phyloP scores from a whole-genome alignment of 2,329 filamentous ascomycete genomes.

The Colletotrichum filicis region DNA sequence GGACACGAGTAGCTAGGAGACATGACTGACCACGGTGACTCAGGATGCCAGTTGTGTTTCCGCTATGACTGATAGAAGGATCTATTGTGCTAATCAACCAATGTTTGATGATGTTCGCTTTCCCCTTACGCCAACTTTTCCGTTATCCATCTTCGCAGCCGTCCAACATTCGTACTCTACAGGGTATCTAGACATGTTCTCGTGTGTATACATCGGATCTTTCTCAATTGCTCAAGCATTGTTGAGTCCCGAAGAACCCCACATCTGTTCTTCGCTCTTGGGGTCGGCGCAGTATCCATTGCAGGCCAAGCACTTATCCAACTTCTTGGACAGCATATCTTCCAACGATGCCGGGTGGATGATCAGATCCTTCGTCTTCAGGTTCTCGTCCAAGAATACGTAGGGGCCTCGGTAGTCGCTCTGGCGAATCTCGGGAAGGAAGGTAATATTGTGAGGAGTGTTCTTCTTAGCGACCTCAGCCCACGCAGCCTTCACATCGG shows the following conservation, averaged over 20 bases:
- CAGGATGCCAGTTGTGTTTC: not conserved
- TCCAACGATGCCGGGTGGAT: constrained; percentile 24
- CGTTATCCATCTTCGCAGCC: not conserved
- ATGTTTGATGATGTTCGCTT: not conserved
- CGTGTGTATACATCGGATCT: not conserved
- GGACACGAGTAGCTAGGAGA: no score
- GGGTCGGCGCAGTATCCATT: constrained; percentile 31
- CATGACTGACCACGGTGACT: not conserved
- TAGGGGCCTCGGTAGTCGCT: constrained; percentile 34
- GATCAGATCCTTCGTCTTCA: constrained; percentile 40
- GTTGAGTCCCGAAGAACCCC: constrained; percentile 7
- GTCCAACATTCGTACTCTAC: constrained; percentile 7
- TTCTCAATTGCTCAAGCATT: constrained; percentile 2
- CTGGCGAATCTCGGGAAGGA: constrained; percentile 25
- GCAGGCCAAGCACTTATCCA: constrained; percentile 32
- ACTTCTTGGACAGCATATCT: constrained; percentile 33
- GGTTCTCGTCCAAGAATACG: constrained; percentile 32
- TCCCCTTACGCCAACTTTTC: not conserved
- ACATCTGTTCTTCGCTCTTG: constrained; percentile 16
- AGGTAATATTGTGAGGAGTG: constrained; percentile 16
- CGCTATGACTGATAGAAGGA: not conserved
- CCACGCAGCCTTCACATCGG: constrained; percentile 17
- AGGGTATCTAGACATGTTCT: constrained; percentile 30
- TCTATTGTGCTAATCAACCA: not conserved
- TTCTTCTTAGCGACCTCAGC: constrained; percentile 14